Evolutionary conservation across 2,329 filamentous ascomycete species (phyloP).

Genomic region (Ceratocystis albifundus): DNA sequence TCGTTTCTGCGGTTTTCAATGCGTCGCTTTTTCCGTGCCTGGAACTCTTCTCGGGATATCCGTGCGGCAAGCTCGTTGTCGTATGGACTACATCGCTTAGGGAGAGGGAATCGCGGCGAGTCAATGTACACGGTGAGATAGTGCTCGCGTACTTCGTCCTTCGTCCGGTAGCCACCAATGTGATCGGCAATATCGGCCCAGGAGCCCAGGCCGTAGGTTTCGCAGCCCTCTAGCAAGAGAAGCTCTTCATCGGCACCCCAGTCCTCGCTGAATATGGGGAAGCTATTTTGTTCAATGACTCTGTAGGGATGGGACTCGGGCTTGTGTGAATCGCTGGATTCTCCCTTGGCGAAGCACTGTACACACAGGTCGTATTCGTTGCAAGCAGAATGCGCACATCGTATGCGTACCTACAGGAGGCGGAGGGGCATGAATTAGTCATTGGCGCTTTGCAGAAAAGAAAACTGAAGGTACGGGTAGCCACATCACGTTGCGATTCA

Average conservation of each 20-base stretch:
- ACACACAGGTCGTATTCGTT: slow-evolving; percentile 96
- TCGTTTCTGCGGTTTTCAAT: slow-evolving; percentile 87
- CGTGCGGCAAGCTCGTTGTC: slow-evolving; percentile 68
- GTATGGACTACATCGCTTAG: slow-evolving; percentile 70
- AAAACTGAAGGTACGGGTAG: neutral
- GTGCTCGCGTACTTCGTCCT: slow-evolving; percentile 91
- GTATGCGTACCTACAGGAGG: slow-evolving; percentile 66
- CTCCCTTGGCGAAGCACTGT: slow-evolving; percentile 77
- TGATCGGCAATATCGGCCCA: slow-evolving; percentile 98
- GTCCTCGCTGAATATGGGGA: slow-evolving; percentile 86
- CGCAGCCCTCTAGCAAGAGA: slow-evolving; percentile 82
- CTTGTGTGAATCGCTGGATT: slow-evolving; percentile 71
- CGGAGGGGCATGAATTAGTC: neutral
- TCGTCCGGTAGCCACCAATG: slow-evolving; percentile 86
- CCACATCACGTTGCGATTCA: neutral
- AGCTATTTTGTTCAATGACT: slow-evolving; percentile 96
- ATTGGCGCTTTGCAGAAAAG: neutral
- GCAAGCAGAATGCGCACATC: slow-evolving; percentile 72
- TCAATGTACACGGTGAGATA: slow-evolving; percentile 82
- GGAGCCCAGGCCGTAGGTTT: slow-evolving; percentile 90
- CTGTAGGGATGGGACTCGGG: slow-evolving; percentile 77
- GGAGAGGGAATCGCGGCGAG: slow-evolving; percentile 72
- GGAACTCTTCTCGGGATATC: slow-evolving; percentile 84
- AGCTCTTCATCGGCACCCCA: slow-evolving; percentile 98
- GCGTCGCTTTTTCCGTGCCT: slow-evolving; percentile 78